Evolutionary conservation across 1,284 basidiomycete species (phyloP).

Genomic region (Omphalotus olearius): DNA sequence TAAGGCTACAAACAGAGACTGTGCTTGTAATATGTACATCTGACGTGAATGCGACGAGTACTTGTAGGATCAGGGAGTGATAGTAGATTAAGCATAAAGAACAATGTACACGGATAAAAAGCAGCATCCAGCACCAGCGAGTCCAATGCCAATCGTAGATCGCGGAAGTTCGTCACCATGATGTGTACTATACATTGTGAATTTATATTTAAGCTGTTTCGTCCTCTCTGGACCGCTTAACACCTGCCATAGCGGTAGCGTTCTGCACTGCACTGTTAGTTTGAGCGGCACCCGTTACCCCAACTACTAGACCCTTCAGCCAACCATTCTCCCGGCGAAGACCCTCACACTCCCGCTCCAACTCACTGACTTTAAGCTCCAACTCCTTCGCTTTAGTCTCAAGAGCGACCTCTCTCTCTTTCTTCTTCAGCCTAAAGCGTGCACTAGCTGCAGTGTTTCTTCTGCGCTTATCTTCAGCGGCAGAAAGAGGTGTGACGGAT

Average conservation of each 20-base stretch:
- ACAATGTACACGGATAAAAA: too few species aligned
- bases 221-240: slow-evolving; percentile 4
- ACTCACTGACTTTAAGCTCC: slow-evolving; percentile 75
- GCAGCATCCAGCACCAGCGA: too few species aligned
- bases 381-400: slow-evolving; percentile 90
- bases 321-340: slow-evolving; percentile 92
- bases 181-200: background rate
- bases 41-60: background rate
- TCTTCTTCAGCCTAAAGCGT: slow-evolving; percentile 98
- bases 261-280: slow-evolving; percentile 18
- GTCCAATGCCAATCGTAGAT: too few species aligned
- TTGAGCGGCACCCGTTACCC: slow-evolving; percentile 69
- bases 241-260: slow-evolving; percentile 1
- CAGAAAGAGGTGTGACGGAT: slow-evolving; percentile 30
- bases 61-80: too few species aligned
- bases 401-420: slow-evolving; percentile 92
- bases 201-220: background rate
- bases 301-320: slow-evolving; percentile 90
- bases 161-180: background rate
- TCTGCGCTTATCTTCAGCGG: slow-evolving; percentile 87
- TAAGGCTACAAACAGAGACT: background rate
- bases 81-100: too few species aligned
- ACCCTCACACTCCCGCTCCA: slow-evolving; percentile 89
- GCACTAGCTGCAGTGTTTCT: slow-evolving; percentile 96
- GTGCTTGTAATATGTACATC: background rate